Conservation (phyloP, 306 rosid species). For the Carpinus fangiana region DNA sequence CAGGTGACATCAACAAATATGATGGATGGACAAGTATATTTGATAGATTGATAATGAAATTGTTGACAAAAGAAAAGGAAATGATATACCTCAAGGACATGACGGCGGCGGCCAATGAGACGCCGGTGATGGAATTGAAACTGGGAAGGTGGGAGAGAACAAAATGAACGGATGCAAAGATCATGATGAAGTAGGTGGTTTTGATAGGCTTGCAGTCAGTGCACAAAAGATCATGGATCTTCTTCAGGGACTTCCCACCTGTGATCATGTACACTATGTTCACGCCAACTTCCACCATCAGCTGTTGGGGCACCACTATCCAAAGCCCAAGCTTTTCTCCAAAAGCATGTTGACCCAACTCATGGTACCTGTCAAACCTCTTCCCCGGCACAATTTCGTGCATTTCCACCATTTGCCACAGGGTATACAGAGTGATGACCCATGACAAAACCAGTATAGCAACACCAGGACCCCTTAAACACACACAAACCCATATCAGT, state of each 20-base stretch:
- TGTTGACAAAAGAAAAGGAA: neutral
- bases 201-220: constrained; percentile 34
- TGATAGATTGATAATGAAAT: too few species aligned
- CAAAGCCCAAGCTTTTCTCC: constrained; percentile 42
- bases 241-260: constrained; percentile 43
- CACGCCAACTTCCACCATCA: constrained; percentile 34
- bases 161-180: constrained; percentile 41
- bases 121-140: constrained; percentile 41
- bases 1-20: too few species aligned
- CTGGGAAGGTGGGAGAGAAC: constrained; percentile 45
- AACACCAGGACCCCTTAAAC: constrained; percentile 42
- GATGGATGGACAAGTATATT: too few species aligned
- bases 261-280: constrained; percentile 47
- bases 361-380: constrained; percentile 53
- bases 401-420: constrained; percentile 52
- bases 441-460: constrained; percentile 38
- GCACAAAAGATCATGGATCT: constrained; percentile 28
- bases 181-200: constrained; percentile 46
- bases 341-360: constrained; percentile 42
- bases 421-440: constrained; percentile 45
- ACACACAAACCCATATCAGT: neutral
- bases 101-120: constrained; percentile 44
- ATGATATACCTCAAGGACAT: constrained; percentile 48
- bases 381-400: constrained; percentile 45
- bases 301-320: constrained; percentile 49